phyloP scores from a whole-genome alignment of 306 rosid genomes.

The Dryas drummondii region DNA sequence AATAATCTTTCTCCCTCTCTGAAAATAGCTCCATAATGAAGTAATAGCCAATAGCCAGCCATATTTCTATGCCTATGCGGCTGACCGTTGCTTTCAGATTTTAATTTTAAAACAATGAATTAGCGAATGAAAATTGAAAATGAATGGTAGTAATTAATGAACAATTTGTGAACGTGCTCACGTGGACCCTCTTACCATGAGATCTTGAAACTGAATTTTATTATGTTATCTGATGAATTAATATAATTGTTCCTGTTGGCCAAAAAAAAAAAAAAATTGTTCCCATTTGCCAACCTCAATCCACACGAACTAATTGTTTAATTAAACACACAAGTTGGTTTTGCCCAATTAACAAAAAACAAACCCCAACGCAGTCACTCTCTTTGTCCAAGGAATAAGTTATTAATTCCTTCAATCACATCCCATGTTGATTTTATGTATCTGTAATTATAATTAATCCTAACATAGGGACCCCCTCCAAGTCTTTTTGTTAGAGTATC shows the following conservation, averaged over 20 bases:
- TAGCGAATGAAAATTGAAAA: too few relatives aligned
- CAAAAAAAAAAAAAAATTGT: conserved; percentile 6
- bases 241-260: conserved; percentile 12
- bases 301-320: conserved; percentile 19
- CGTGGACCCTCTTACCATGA: conserved; percentile 26
- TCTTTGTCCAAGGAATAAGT: neutral
- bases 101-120: too few relatives aligned
- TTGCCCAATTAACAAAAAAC: neutral
- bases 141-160: neutral
- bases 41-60: too few relatives aligned
- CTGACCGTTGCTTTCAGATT: too few relatives aligned
- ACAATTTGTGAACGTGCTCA: conserved; percentile 33
- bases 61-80: too few relatives aligned
- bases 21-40: too few relatives aligned
- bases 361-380: neutral
- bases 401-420: conserved; percentile 18
- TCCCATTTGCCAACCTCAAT: conserved; percentile 22
- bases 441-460: neutral
- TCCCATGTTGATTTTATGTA: conserved; percentile 22
- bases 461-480: neutral
- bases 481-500: neutral
- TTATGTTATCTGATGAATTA: neutral
- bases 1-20: too few relatives aligned
- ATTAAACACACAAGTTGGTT: conserved; percentile 9
- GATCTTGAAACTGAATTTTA: conserved; percentile 19